Percentiles rank a stretch among this genome's conserved stretches.
phyloP scores from a whole-genome alignment of 768 basidiomycete genomes.

The Podaxis sp. region DNA sequence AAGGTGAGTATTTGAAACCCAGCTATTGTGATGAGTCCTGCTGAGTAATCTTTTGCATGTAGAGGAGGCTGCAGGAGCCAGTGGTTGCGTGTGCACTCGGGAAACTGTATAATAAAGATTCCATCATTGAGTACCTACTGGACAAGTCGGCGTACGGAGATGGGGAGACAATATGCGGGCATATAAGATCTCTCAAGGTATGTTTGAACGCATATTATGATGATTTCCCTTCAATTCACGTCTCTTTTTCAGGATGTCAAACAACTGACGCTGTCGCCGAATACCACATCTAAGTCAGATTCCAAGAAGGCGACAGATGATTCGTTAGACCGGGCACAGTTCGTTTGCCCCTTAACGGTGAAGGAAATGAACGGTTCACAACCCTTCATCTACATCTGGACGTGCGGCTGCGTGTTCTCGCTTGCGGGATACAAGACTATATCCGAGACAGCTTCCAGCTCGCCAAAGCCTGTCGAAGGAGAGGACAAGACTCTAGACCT shows the following conservation, averaged over 20 bases:
- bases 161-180: constrained; percentile 88
- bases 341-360: constrained; percentile 88
- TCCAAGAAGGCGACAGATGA: constrained; percentile 37
- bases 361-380: constrained; percentile 93
- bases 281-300: constrained; percentile 46
- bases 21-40: not conserved
- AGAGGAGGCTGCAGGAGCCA: constrained; percentile 86
- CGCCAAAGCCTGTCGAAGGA: constrained; percentile 26
- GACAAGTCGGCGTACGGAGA: constrained; percentile 86
- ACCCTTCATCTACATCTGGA: constrained; percentile 83
- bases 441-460: constrained; percentile 31
- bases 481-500: constrained; percentile 47
- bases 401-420: constrained; percentile 92
- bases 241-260: constrained; percentile 68
- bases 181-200: constrained; percentile 89
- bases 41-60: not conserved
- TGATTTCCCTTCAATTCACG: not conserved
- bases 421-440: constrained; percentile 79
- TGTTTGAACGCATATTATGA: constrained; percentile 22
- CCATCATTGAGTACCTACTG: constrained; percentile 86
- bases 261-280: constrained; percentile 77
- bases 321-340: constrained; percentile 53
- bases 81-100: constrained; percentile 91
- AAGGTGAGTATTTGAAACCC: constrained; percentile 55
- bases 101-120: constrained; percentile 95